Conservation (phyloP, 2,329 filamentous ascomycete genomes). For the Pyricularia grisea region DNA sequence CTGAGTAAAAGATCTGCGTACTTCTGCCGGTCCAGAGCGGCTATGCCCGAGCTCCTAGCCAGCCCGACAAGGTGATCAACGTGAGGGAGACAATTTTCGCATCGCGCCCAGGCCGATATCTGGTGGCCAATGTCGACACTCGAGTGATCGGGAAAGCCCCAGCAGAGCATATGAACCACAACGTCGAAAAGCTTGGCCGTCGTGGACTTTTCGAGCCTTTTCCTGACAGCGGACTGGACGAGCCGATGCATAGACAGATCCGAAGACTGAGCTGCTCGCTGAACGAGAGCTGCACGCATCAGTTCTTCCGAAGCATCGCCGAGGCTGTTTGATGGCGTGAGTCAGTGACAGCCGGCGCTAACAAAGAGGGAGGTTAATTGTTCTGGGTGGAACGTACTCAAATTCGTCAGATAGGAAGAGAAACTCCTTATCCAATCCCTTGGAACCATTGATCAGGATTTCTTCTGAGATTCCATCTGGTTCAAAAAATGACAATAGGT, state of each 20-base stretch:
- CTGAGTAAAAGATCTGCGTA: constrained; percentile 17
- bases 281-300: neutral
- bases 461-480: constrained; percentile 17
- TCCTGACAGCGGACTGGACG: neutral
- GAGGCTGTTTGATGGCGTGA: constrained; percentile 11
- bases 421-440: constrained; percentile 7
- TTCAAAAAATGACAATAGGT: constrained; percentile 17
- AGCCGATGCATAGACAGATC: neutral
- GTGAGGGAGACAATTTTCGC: constrained; percentile 20
- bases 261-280: constrained; percentile 5
- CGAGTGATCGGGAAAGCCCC: constrained; percentile 17
- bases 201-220: constrained; percentile 1
- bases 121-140: constrained; percentile 17
- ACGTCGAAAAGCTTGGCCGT: neutral
- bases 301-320: neutral
- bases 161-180: constrained; percentile 13
- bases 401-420: constrained; percentile 17
- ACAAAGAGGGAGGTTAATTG: neutral
- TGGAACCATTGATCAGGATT: constrained; percentile 10
- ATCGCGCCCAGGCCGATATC: constrained; percentile 16
- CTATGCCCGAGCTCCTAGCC: constrained; percentile 9
- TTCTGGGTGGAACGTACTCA: constrained; percentile 14
- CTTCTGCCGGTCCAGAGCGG: constrained; percentile 7
- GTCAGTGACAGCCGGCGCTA: neutral
- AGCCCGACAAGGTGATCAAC: constrained; percentile 15